A percentile compares a stretch with the other conserved stretches of the same genome.
Conservation (phyloP, 2,329 filamentous ascomycete genomes). For the Colletotrichum truncatum region DNA sequence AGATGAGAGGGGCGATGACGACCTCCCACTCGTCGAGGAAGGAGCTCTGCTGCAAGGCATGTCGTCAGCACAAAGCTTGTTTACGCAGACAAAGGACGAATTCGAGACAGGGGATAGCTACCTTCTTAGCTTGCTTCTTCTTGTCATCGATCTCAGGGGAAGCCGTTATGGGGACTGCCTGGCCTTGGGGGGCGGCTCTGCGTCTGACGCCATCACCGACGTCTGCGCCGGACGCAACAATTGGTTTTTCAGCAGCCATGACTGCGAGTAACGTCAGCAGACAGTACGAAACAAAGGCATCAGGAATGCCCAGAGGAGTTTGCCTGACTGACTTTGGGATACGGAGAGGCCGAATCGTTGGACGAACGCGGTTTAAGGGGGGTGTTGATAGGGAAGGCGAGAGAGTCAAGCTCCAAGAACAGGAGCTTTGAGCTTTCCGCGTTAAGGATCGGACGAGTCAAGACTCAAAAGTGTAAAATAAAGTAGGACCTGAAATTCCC, state of each 20-base stretch:
- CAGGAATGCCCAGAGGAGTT: not conserved
- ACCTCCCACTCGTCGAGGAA: conserved; percentile 71
- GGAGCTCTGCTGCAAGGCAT: conserved; percentile 54
- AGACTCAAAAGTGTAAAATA: conserved; percentile 28
- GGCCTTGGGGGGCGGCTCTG: conserved; percentile 60
- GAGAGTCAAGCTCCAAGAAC: conserved; percentile 26
- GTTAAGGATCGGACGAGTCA: conserved; percentile 34
- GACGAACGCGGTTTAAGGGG: conserved; percentile 20
- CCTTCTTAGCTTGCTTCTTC: conserved; percentile 68
- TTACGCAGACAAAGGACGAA: not conserved
- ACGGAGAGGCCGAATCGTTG: conserved; percentile 17
- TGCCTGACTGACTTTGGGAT: conserved; percentile 9
- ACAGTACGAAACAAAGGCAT: not conserved
- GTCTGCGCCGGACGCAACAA: conserved; percentile 69
- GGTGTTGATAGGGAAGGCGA: not conserved
- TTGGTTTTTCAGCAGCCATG: conserved; percentile 66
- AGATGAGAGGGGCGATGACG: conserved; percentile 68
- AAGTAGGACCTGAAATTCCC: conserved; percentile 6
- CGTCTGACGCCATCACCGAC: conserved; percentile 64
- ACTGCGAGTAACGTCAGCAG: conserved; percentile 28
- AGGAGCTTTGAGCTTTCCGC: conserved; percentile 30
- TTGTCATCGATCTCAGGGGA: conserved; percentile 63
- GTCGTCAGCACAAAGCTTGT: conserved; percentile 33
- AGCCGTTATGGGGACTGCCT: conserved; percentile 45
- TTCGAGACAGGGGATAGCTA: conserved; percentile 38